Base-by-base conservation (phyloP, 1,139 yeast species). In the Saccharomyces hybrid region DNA sequence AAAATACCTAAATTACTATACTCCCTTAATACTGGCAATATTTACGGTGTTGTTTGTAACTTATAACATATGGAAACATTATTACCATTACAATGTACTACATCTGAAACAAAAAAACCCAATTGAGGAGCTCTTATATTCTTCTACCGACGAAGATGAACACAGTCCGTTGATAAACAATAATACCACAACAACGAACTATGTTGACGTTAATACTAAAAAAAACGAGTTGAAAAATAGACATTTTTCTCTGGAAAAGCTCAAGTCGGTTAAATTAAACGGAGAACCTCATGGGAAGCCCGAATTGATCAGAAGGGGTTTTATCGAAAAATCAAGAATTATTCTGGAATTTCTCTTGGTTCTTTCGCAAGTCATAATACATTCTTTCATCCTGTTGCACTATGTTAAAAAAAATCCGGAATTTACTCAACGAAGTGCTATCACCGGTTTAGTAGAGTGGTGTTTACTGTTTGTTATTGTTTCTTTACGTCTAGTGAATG, bases 221-320 rank as follows among this genome's bases (percentile, higher is more conserved):
- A 59, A 64, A 1, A 63, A 66, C 25, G 51, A 53, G 5, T 51
- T 69, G 9, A 64, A 65, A 49, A 64, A 59, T 32, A 57, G 64
- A n/a, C 73, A 70, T 59, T 70, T 69, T 31, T 69, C 71, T 41
- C 63, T 70, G 4, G 65, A 67, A n/a, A 65, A 67, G 5, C 51
- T 70, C 2, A 64, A 69, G 5, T 59, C 67, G 1, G 57, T 61
- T 1, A 68, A 69, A 51, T 47, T 65, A 5, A 61, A 81, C 63
- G 88, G 87, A 11, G 73, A 78, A 6, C 80, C 83, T n/a, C 80
- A 78, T 55, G 88, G 88, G 2, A 66, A 68, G 5, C 61, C 72
- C 13, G 67, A 73, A 52, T 64, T 72, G 28, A 74, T 82, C 3
- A 71, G 68, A 54, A 80, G 84, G 64, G 71, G 74, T 47, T 60